Conservation (phyloP, 768 basidiomycete genomes). For the Pleurotus giganteus region DNA sequence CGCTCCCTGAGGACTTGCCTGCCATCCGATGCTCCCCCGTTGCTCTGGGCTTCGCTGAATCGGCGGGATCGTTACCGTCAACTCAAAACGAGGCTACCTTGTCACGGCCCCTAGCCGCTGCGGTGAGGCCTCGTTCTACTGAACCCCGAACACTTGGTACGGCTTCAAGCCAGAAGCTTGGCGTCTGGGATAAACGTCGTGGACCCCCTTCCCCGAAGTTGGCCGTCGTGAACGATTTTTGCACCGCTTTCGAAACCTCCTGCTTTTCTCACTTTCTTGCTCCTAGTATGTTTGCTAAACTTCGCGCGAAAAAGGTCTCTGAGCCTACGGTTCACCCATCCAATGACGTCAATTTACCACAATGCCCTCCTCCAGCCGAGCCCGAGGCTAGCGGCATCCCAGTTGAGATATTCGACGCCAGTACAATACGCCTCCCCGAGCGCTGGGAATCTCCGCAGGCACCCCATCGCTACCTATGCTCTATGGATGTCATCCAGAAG, state of each 20-base stretch:
- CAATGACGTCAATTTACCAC: constrained; percentile 7
- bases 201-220: not conserved
- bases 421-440: constrained; percentile 44
- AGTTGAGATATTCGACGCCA: constrained; percentile 37
- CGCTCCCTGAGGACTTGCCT: too few relatives aligned
- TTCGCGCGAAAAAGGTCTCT: constrained; percentile 37
- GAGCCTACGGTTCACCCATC: constrained; percentile 4
- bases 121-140: too few relatives aligned
- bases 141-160: too few relatives aligned
- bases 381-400: constrained; percentile 28
- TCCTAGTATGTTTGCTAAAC: constrained; percentile 29
- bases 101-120: too few relatives aligned
- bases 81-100: too few relatives aligned
- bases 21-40: too few relatives aligned
- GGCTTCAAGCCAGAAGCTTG: too few relatives aligned
- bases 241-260: constrained; percentile 8
- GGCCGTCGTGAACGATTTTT: constrained; percentile 5
- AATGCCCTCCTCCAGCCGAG: not conserved
- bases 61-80: too few relatives aligned
- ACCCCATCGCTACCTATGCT: constrained; percentile 66
- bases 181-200: not conserved
- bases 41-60: too few relatives aligned
- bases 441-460: constrained; percentile 26
- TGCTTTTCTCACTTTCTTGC: constrained; percentile 11
- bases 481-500: constrained; percentile 67